Evolutionary conservation across 441 rosid genomes (phyloP).

Genomic region (Bruguiera hainesii): DNA sequence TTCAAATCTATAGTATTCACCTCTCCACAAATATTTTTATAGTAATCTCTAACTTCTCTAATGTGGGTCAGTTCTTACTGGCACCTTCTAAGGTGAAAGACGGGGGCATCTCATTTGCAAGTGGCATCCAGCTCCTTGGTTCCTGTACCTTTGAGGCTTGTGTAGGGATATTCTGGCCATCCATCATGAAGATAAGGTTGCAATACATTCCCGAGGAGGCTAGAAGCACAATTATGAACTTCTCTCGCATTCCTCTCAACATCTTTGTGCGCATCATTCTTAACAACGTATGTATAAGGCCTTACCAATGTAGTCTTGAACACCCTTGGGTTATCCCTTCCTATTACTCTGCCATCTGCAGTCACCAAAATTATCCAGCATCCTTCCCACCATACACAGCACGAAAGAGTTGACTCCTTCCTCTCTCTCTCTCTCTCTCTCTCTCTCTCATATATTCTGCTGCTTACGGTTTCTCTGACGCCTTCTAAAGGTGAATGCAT

Average conservation of each 20-base stretch:
- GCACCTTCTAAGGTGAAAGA: slow-evolving; percentile 62
- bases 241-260: slow-evolving; percentile 91
- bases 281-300: slow-evolving; percentile 50
- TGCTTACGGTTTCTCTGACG: slow-evolving; percentile 18
- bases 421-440: too few species aligned
- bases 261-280: slow-evolving; percentile 78
- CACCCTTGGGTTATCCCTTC: too few species aligned
- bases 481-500: slow-evolving; percentile 61
- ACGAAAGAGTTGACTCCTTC: too few species aligned
- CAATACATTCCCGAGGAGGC: slow-evolving; percentile 97
- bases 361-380: too few species aligned
- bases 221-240: slow-evolving; percentile 94
- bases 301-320: too few species aligned
- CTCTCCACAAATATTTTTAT: too few species aligned
- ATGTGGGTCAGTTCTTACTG: slow-evolving; percentile 51
- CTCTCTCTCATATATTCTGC: too few species aligned
- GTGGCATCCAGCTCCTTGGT: slow-evolving; percentile 77
- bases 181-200: slow-evolving; percentile 95
- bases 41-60: too few species aligned
- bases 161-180: slow-evolving; percentile 95
- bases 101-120: slow-evolving; percentile 70
- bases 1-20: too few species aligned
- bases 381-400: too few species aligned
- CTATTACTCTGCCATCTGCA: too few species aligned
- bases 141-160: slow-evolving; percentile 90